Conservation (phyloP, 225 moss, liverwort and hornwort genomes). For the Antitrichia curtipendula region DNA sequence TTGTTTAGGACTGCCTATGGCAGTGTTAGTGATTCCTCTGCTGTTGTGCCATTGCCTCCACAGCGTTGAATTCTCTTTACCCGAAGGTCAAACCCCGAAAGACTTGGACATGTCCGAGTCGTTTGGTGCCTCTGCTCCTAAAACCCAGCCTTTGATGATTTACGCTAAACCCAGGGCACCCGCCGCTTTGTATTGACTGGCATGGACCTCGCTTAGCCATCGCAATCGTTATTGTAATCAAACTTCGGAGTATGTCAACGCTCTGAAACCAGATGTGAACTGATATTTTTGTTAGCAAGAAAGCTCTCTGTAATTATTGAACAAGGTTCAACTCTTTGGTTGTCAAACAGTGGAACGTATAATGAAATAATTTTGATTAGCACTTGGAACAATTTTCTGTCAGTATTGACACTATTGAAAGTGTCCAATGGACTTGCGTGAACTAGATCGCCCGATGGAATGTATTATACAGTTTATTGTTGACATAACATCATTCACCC, state of each 20-base stretch:
- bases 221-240: neutral
- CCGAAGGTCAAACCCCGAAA: conserved; percentile 6
- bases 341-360: neutral
- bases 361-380: neutral
- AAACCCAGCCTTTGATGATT: conserved; percentile 4
- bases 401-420: neutral
- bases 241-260: neutral
- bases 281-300: neutral
- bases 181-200: conserved; percentile 19
- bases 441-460: neutral
- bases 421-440: neutral
- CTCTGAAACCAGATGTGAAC: neutral
- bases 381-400: neutral
- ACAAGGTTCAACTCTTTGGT: neutral
- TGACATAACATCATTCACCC: neutral
- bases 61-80: conserved; percentile 28
- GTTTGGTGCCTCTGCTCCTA: conserved; percentile 1
- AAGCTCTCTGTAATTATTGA: neutral
- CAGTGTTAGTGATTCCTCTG: conserved; percentile 23
- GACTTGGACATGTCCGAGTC: conserved; percentile 41
- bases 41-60: conserved; percentile 46
- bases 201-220: neutral
- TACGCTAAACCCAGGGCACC: conserved; percentile 12
- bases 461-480: neutral
- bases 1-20: conserved; percentile 49